A percentile compares a stretch with the other conserved stretches of the same genome.
phyloP scores from a whole-genome alignment of 2,329 filamentous ascomycete species.

The Phaeophleospora eucalypticola region DNA sequence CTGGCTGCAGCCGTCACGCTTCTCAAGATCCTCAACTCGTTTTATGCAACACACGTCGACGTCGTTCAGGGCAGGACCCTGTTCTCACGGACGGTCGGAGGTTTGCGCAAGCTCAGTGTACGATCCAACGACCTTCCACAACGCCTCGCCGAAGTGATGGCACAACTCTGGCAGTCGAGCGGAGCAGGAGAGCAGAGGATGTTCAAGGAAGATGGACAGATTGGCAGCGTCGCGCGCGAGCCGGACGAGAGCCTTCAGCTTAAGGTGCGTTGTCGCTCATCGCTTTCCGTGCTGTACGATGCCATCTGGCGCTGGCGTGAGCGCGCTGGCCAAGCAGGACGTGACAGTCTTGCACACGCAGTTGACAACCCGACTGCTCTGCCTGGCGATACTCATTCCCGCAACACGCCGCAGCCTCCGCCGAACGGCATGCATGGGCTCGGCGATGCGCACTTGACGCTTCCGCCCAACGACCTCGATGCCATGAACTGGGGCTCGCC shows the following conservation, averaged over 20 bases:
- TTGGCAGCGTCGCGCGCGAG: constrained; percentile 14
- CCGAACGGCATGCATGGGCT: constrained; percentile 11
- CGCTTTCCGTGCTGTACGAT: constrained; percentile 80
- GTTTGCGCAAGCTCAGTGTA: constrained; percentile 69
- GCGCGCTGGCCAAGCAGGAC: constrained; percentile 55
- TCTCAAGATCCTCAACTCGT: constrained; percentile 71
- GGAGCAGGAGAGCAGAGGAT: constrained; percentile 27
- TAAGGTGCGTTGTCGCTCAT: constrained; percentile 78
- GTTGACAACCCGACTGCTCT: constrained; percentile 71
- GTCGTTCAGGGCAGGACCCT: constrained; percentile 1
- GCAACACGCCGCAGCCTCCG: constrained; percentile 26
- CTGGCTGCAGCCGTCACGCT: constrained; percentile 75
- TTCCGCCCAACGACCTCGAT: constrained; percentile 24
- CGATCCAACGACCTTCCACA: constrained; percentile 75
- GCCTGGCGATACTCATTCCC: constrained; percentile 22
- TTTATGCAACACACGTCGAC: constrained; percentile 58
- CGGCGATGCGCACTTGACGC: constrained; percentile 3
- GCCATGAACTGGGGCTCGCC: constrained; percentile 33
- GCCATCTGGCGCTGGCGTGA: constrained; percentile 83
- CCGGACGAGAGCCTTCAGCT: constrained; percentile 68
- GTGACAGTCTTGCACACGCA: constrained; percentile 52
- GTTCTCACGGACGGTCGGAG: constrained; percentile 53
- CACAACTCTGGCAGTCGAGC: constrained; percentile 73
- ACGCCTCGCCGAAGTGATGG: constrained; percentile 77
- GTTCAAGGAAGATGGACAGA: constrained; percentile 25